Evolutionary conservation across 73 alveolate genomes (phyloP), one percentile per base, ranked within the genome.

Genomic region (Stentor roeselii): DNA sequence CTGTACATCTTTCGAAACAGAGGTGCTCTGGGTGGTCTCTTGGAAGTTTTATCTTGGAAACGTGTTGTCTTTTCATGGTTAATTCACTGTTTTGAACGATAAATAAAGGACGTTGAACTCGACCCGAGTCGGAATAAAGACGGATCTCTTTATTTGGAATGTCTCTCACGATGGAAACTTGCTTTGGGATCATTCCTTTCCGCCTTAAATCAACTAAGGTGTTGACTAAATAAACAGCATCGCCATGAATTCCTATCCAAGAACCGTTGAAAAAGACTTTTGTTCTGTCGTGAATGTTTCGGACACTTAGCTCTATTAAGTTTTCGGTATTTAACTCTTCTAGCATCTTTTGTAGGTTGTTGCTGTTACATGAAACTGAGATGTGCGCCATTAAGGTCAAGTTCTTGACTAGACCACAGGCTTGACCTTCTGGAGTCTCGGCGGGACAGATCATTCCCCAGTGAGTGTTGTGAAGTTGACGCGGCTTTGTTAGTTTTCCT

Each of bases 371-470:
- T 30, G 98, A 99, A 3, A 95, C 99, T 3, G 98, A 87, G 36
- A 98, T 98, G 82, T 91, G 87, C 6, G 99, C 94, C 99, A 98
- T 97, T 60, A 98, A 90, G 6, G 99, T 92, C 84, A 98, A 91
- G 90, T 98, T 98, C 91, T 98, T 98, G 42, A 98, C 99, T 41
- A 98, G 95, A 27, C 99, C 99, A 87, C 98, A 96, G 3, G 98
- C 98, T 86, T 98, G 98, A 60, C 99, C 99, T 89, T 98, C 99
- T 3, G 99, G 99, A 34, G 99, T 98, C 87, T 98, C 99, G 39
- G 99, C 99, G 35, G 99, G 99, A 86, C 99, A 98, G 60, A 98
- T 93, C 98, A 98, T 92, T 32, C 99, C 99, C 99, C 99, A 98
- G 86, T 98, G 99, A 67, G 99, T 97, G 88, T 97, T 98, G 91